Evolutionary conservation across 2,329 filamentous ascomycete species (phyloP).

Genomic region (Fusarium lyarnte): DNA sequence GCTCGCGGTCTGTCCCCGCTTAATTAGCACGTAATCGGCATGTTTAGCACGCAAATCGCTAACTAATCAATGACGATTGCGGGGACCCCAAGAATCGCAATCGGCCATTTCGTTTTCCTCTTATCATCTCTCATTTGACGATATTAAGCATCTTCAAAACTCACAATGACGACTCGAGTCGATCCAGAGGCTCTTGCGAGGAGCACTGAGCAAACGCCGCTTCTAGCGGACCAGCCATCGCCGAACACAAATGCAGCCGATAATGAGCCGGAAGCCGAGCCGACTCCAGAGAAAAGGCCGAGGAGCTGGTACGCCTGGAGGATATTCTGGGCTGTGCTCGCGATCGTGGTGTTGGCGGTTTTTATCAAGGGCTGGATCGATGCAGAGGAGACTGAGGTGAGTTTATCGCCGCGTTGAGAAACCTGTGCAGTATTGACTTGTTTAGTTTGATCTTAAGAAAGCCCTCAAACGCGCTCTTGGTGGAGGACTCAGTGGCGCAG

Average conservation of each 20-base stretch:
- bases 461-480: slow-evolving; percentile 57
- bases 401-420: accelerated
- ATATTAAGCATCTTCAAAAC: accelerated
- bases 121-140: neutral
- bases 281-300: neutral
- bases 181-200: neutral
- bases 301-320: slow-evolving; percentile 22
- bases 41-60: neutral
- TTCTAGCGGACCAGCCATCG: neutral
- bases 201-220: slow-evolving; percentile 11
- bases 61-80: slow-evolving; percentile 12
- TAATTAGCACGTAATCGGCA: neutral
- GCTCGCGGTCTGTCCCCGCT: neutral
- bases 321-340: slow-evolving; percentile 10
- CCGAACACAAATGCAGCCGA: neutral
- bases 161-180: neutral
- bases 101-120: neutral
- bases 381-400: slow-evolving; percentile 27
- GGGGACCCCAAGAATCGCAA: neutral
- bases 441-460: slow-evolving; percentile 55
- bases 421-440: accelerated
- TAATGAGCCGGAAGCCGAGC: neutral
- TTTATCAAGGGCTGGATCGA: slow-evolving; percentile 21
- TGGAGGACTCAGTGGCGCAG: slow-evolving; percentile 58
- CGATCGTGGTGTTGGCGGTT: neutral